Percentiles rank a stretch among this genome's conserved stretches.
phyloP scores from a whole-genome alignment of 2,329 filamentous ascomycete genomes.

The Ceratocystis cacaofunesta region DNA sequence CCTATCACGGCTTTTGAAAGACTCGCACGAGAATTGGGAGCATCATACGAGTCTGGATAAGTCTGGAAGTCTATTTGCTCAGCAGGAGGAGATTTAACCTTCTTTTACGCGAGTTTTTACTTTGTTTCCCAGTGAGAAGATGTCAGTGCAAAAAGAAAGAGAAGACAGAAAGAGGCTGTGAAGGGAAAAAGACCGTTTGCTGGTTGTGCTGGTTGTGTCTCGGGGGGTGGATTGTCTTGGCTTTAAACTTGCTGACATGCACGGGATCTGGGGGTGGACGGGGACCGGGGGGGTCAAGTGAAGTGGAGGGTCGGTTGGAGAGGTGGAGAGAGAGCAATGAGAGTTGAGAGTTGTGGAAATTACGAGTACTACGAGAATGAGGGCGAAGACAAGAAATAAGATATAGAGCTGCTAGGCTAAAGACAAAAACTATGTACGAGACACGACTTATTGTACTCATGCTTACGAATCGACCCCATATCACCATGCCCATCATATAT shows the following conservation, averaged over 20 bases:
- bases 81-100: background rate
- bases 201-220: background rate
- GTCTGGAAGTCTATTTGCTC: background rate
- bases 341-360: too few species aligned
- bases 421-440: too few species aligned
- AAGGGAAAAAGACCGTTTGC: background rate
- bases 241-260: background rate
- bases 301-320: background rate
- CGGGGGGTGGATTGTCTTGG: background rate
- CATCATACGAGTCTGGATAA: slow-evolving; percentile 4
- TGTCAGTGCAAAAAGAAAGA: background rate
- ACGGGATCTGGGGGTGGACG: background rate
- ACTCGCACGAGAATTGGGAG: slow-evolving; percentile 8
- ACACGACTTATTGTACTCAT: background rate
- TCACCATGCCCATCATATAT: background rate
- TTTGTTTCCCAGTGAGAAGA: background rate
- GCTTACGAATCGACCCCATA: background rate
- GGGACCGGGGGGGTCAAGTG: background rate
- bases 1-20: background rate
- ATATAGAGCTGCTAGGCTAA: too few species aligned
- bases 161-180: background rate
- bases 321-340: background rate
- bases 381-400: too few species aligned
- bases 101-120: background rate
- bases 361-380: too few species aligned